Evolutionary conservation across 306 rosid genomes (phyloP).

Genomic region (Cicer judaicum): DNA sequence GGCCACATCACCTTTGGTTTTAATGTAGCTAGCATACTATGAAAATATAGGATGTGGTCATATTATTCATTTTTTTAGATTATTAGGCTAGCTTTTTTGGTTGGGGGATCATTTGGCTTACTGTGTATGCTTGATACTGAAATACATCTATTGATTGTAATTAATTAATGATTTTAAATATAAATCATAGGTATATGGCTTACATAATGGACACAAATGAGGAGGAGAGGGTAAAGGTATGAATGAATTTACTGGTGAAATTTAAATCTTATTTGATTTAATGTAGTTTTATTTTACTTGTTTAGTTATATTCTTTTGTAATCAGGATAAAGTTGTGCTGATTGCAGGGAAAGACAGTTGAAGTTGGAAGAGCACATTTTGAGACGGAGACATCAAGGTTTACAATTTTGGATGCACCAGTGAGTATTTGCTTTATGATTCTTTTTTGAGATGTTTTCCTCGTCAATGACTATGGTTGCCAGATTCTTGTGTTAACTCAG

Average conservation of each 20-base stretch:
- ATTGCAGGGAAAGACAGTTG: constrained; percentile 93
- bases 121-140: constrained; percentile 19
- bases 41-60: not conserved
- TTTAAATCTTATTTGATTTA: not conserved
- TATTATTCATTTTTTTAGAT: not conserved
- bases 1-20: too few relatives aligned
- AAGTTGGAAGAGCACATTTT: constrained; percentile 97
- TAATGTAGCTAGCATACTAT: not conserved
- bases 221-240: constrained; percentile 91
- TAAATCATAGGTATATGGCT: constrained; percentile 86
- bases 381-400: constrained; percentile 87
- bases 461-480: not conserved
- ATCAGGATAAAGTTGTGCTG: constrained; percentile 28
- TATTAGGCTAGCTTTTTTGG: not conserved
- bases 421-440: constrained; percentile 53
- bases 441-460: not conserved
- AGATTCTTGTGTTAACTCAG: not conserved
- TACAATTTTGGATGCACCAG: constrained; percentile 98
- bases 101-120: not conserved
- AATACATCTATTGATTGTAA: constrained; percentile 21
- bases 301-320: not conserved
- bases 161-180: constrained; percentile 29
- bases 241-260: constrained; percentile 25
- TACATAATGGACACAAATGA: constrained; percentile 98
- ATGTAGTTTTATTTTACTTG: constrained; percentile 15